Conservation (phyloP, 345 rosid genomes). For the Populus alba region DNA sequence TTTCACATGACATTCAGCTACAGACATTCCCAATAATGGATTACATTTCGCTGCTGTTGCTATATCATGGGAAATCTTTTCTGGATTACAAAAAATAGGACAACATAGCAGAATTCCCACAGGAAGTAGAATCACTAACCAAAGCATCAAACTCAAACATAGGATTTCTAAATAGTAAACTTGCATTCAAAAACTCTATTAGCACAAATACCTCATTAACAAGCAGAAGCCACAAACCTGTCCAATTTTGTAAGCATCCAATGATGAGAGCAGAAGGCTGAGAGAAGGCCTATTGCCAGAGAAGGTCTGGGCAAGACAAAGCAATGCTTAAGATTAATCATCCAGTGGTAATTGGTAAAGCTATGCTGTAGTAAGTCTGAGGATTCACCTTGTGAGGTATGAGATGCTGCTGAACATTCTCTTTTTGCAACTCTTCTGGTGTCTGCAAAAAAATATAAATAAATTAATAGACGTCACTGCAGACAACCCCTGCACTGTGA, state of each 20-base stretch:
- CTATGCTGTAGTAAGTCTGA: conserved; percentile 1
- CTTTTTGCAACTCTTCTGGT: conserved; percentile 73
- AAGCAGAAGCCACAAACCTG: conserved; percentile 50
- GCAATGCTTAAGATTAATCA: conserved; percentile 1
- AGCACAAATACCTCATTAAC: background rate
- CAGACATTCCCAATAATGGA: no score
- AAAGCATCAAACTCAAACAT: no score
- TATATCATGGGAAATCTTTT: no score
- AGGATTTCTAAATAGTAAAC: background rate
- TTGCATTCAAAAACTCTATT: background rate
- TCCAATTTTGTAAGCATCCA: conserved; percentile 77
- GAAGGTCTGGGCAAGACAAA: conserved; percentile 57
- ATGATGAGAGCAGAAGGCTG: conserved; percentile 77
- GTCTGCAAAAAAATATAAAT: conserved; percentile 41
- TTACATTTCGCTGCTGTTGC: no score
- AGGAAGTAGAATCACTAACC: no score
- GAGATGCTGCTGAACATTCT: conserved; percentile 69
- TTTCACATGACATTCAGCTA: no score
- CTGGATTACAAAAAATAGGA: no score
- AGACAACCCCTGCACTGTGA: background rate
- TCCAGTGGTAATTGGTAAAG: background rate
- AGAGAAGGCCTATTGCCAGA: conserved; percentile 91
- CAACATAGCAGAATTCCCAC: no score
- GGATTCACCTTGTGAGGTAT: conserved; percentile 84
- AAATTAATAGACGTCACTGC: background rate